Conservation (phyloP, 2,329 filamentous ascomycete species). For the Penicillium sp. region DNA sequence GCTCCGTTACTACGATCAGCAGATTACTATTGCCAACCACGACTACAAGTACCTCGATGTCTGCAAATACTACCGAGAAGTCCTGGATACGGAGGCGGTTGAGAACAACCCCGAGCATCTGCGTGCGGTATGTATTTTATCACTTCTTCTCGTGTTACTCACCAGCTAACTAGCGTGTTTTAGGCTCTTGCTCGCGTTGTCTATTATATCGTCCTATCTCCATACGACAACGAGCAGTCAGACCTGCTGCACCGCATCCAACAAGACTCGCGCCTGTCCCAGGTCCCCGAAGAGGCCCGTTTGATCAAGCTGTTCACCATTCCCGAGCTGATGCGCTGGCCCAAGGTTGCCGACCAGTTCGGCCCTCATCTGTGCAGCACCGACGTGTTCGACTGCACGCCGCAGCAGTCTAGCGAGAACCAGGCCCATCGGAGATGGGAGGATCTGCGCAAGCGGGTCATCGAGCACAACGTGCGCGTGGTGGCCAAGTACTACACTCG, state of each 20-base stretch:
- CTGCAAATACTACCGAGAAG: conserved; percentile 97
- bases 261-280: conserved; percentile 72
- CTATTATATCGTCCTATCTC: conserved; percentile 93
- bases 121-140: conserved; percentile 61
- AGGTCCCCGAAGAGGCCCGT: conserved; percentile 73
- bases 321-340: conserved; percentile 97
- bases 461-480: conserved; percentile 97
- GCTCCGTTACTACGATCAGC: conserved; percentile 93
- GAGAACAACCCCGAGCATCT: conserved; percentile 84
- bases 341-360: conserved; percentile 81
- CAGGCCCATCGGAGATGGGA: conserved; percentile 85
- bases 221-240: conserved; percentile 97
- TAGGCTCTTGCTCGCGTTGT: conserved; percentile 90
- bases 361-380: conserved; percentile 81
- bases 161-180: background rate
- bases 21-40: conserved; percentile 91
- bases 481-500: conserved; percentile 98
- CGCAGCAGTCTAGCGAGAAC: conserved; percentile 61
- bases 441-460: conserved; percentile 94
- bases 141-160: background rate
- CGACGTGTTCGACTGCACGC: conserved; percentile 74
- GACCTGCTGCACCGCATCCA: conserved; percentile 92
- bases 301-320: conserved; percentile 92
- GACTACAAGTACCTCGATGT: conserved; percentile 95
- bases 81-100: conserved; percentile 91